Evolutionary conservation across 2,329 filamentous ascomycete species (phyloP).

Genomic region (Aureobasidium namibiae): DNA sequence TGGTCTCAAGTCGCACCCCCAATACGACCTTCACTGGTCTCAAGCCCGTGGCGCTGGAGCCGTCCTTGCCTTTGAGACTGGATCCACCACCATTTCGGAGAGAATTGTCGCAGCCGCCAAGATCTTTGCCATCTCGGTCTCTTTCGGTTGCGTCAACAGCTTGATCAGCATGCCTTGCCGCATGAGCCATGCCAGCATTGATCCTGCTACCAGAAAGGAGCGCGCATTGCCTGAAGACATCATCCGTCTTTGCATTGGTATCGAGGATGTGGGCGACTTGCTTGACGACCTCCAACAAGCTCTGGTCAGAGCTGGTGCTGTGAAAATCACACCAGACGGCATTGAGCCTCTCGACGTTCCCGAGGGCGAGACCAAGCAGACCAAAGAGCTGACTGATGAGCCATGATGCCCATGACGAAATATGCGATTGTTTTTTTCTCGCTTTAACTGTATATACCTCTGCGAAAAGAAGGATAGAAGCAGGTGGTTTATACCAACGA

Average conservation of each 20-base stretch:
- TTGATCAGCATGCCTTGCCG: slow-evolving; percentile 99
- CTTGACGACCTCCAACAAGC: slow-evolving; percentile 88
- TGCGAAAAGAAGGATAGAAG: not conserved
- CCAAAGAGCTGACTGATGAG: slow-evolving; percentile 29
- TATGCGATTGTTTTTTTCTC: not conserved
- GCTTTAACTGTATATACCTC: slow-evolving; percentile 4
- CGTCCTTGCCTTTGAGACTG: slow-evolving; percentile 92
- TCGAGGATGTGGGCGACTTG: slow-evolving; percentile 85
- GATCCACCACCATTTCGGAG: slow-evolving; percentile 73
- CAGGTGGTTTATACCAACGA: not conserved
- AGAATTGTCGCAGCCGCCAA: slow-evolving; percentile 88
- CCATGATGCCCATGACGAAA: slow-evolving; percentile 17
- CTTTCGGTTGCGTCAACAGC: slow-evolving; percentile 96
- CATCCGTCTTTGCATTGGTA: slow-evolving; percentile 90
- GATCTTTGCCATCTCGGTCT: slow-evolving; percentile 92
- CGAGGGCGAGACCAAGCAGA: slow-evolving; percentile 23
- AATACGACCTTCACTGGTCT: slow-evolving; percentile 92
- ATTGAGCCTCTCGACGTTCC: slow-evolving; percentile 53
- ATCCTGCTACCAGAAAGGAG: slow-evolving; percentile 83
- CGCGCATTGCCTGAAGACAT: slow-evolving; percentile 94
- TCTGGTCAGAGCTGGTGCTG: slow-evolving; percentile 88
- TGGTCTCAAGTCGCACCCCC: slow-evolving; percentile 86
- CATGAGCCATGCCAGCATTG: slow-evolving; percentile 98
- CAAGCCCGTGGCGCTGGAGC: slow-evolving; percentile 92
- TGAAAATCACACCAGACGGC: slow-evolving; percentile 74